These are phyloP conservation scores for Eucalyptus tenuipes DNA, from an alignment of 345 rosid species.

Conservation along the genomic window DNA sequence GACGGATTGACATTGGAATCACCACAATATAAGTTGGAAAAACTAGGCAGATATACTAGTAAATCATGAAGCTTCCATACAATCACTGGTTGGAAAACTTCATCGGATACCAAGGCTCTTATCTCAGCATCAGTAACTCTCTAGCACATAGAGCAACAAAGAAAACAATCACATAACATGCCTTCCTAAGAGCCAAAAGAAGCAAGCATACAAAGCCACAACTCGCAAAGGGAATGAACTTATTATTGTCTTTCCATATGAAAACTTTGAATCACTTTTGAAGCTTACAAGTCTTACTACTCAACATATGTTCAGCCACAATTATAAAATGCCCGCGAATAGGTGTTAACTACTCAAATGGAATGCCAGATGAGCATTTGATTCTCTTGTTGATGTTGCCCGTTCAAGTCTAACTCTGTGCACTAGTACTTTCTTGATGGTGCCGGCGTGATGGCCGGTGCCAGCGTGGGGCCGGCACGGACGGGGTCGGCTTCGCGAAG, in stretches of 20 bases:
- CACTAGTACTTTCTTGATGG: background rate
- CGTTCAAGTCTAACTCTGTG: background rate
- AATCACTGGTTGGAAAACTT: constrained; percentile 76
- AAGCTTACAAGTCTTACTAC: background rate
- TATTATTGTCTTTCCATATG: background rate
- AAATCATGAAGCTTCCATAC: constrained; percentile 79
- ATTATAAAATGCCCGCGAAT: background rate
- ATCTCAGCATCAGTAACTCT: constrained; percentile 86
- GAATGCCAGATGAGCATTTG: background rate
- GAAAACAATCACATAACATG: background rate
- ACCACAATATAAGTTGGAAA: background rate
- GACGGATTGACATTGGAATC: background rate
- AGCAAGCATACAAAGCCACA: background rate
- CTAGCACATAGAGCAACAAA: constrained; percentile 13
- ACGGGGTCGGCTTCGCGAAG: too few species aligned
- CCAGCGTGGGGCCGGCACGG: too few species aligned
- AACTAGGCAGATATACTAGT: constrained; percentile 38
- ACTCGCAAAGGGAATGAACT: background rate
- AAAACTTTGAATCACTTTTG: background rate
- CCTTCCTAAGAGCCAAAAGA: background rate
- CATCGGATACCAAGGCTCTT: constrained; percentile 84
- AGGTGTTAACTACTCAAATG: background rate
- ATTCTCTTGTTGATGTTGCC: background rate
- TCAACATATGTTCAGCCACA: background rate
- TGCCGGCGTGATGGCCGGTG: too few species aligned